Evolutionary conservation across 2,329 filamentous ascomycete species (phyloP).

Genomic region (Pezicula neosporulosa): DNA sequence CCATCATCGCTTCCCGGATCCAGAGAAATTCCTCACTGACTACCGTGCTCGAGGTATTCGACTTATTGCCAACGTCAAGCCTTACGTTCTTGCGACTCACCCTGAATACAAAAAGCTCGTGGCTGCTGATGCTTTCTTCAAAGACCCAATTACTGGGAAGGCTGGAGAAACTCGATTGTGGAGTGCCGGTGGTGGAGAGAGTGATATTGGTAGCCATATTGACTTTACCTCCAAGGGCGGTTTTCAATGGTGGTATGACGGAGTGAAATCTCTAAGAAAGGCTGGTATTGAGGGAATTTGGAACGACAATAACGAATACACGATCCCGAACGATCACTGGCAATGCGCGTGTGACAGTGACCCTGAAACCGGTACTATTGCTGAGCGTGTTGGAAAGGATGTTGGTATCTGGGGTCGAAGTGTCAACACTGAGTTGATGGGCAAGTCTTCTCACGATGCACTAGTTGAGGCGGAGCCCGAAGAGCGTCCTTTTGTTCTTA

Average conservation of each 20-base stretch:
- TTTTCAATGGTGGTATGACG: slow-evolving; percentile 70
- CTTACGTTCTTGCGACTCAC: slow-evolving; percentile 65
- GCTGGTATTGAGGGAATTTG: slow-evolving; percentile 71
- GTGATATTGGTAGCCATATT: slow-evolving; percentile 66
- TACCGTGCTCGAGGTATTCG: slow-evolving; percentile 64
- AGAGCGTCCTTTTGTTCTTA: slow-evolving; percentile 64
- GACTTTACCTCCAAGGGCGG: slow-evolving; percentile 68
- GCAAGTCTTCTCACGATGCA: slow-evolving; percentile 67
- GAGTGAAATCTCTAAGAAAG: slow-evolving; percentile 57
- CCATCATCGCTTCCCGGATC: slow-evolving; percentile 64
- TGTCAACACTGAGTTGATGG: slow-evolving; percentile 68
- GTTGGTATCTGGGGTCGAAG: slow-evolving; percentile 68
- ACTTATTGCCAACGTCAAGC: slow-evolving; percentile 69
- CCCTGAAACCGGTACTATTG: slow-evolving; percentile 23
- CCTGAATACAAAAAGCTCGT: slow-evolving; percentile 61
- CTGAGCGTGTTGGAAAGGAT: slow-evolving; percentile 35
- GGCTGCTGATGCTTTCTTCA: slow-evolving; percentile 60
- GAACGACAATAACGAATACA: slow-evolving; percentile 80
- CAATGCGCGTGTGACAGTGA: slow-evolving; percentile 48
- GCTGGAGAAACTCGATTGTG: slow-evolving; percentile 61
- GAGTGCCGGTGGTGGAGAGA: slow-evolving; percentile 70
- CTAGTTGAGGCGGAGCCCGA: slow-evolving; percentile 55
- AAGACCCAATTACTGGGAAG: slow-evolving; percentile 47
- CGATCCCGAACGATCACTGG: slow-evolving; percentile 63
- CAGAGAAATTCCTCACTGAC: slow-evolving; percentile 57